These are phyloP conservation scores for Cyberlindnera xishuangbannaensis DNA, from an alignment of 805 yeast species.

Conservation along the genomic window DNA sequence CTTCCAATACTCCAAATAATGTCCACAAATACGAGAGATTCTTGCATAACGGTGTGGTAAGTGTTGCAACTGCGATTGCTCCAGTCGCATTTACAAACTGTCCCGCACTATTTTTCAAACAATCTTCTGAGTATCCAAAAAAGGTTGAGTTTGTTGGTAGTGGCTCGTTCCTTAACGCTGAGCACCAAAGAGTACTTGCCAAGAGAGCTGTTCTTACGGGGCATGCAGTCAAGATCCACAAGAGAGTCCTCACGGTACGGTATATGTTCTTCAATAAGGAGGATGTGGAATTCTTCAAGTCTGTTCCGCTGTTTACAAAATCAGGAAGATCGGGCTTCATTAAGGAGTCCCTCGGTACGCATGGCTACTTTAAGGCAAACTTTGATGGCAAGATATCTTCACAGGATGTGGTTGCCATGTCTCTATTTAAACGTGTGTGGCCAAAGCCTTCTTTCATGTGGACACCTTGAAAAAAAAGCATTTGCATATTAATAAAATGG, in stretches of 20 bases:
- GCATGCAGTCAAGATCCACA: constrained; percentile 92
- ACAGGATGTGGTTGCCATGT: constrained; percentile 92
- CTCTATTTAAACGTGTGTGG: constrained; percentile 91
- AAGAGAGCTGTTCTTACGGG: constrained; percentile 90
- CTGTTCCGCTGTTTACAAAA: constrained; percentile 88
- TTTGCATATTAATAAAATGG: neutral
- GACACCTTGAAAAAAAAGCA: constrained; percentile 17
- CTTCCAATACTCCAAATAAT: constrained; percentile 70
- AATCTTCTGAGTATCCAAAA: constrained; percentile 37
- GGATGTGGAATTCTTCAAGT: constrained; percentile 84
- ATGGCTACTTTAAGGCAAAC: constrained; percentile 94
- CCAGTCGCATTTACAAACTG: constrained; percentile 81
- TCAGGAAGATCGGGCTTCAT: constrained; percentile 92
- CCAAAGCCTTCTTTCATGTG: constrained; percentile 47
- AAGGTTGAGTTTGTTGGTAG: constrained; percentile 71
- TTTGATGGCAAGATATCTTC: constrained; percentile 88
- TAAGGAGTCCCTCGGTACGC: constrained; percentile 94
- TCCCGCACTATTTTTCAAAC: constrained; percentile 80
- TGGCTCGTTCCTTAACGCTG: constrained; percentile 85
- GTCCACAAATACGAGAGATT: constrained; percentile 84
- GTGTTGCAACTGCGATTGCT: constrained; percentile 81
- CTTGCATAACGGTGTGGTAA: constrained; percentile 67
- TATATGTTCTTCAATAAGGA: constrained; percentile 95
- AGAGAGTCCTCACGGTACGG: constrained; percentile 82
- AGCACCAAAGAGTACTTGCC: constrained; percentile 77